phyloP scores from a whole-genome alignment of 2,329 filamentous ascomycete species.

The Mariannaea elegans region DNA sequence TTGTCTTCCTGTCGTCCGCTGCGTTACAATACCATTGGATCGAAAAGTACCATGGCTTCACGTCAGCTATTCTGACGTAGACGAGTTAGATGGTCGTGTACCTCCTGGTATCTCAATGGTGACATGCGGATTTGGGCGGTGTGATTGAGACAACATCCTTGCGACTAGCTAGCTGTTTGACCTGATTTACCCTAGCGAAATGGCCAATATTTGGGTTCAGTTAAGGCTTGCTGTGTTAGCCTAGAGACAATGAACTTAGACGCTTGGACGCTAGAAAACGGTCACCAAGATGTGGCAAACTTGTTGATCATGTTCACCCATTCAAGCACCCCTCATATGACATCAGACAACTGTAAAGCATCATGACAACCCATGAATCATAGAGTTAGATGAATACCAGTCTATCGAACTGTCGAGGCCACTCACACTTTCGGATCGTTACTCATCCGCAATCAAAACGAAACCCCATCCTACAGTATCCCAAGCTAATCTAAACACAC shows the following conservation, averaged over 20 bases:
- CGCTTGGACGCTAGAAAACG: conserved; percentile 1
- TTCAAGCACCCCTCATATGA: not conserved
- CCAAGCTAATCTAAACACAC: not conserved
- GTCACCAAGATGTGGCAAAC: not conserved
- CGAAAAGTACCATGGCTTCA: conserved; percentile 19
- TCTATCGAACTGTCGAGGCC: not conserved
- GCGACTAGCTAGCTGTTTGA: not conserved
- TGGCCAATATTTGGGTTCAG: conserved; percentile 27
- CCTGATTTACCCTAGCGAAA: conserved; percentile 2
- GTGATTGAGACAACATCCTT: conserved; percentile 29
- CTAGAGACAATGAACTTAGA: not conserved
- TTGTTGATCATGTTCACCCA: not conserved
- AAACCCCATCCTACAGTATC: not conserved
- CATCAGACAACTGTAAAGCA: not conserved
- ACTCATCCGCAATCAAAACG: conserved; percentile 4
- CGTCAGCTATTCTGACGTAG: conserved; percentile 29
- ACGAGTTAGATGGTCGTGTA: conserved; percentile 23
- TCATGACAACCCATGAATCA: not conserved
- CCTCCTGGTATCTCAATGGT: conserved; percentile 21
- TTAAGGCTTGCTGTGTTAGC: conserved; percentile 26
- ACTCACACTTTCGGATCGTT: not conserved
- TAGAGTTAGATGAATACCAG: not conserved
- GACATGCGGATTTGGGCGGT: conserved; percentile 32
- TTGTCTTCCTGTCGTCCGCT: not conserved
- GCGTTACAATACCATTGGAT: conserved; percentile 22